Conservation (phyloP, 805 yeast species). For the Wickerhamomyces chambardii region DNA sequence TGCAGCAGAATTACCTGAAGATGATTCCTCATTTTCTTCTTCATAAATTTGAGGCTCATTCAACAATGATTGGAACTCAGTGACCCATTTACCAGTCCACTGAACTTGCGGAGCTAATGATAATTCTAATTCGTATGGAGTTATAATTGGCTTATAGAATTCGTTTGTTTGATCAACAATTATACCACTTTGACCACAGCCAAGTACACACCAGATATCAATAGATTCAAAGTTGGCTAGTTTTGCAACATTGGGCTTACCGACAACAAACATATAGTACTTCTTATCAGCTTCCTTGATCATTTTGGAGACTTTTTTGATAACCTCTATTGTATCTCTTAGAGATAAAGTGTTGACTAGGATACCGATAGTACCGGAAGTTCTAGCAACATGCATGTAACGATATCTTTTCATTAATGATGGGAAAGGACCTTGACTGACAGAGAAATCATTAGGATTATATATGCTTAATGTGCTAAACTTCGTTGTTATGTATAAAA, state of each 20-base stretch:
- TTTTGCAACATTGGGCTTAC: conserved; percentile 96
- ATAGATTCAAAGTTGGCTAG: conserved; percentile 92
- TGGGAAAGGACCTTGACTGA: conserved; percentile 57
- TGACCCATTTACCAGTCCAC: conserved; percentile 94
- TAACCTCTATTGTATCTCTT: conserved; percentile 57
- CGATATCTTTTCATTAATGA: conserved; percentile 78
- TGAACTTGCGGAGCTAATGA: conserved; percentile 68
- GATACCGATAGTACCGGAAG: conserved; percentile 89
- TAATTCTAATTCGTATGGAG: conserved; percentile 84
- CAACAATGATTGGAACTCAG: conserved; percentile 58
- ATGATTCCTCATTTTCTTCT: conserved; percentile 13
- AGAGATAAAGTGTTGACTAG: conserved; percentile 85
- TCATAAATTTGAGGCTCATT: conserved; percentile 24
- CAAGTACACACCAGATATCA: conserved; percentile 90
- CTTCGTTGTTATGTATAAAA: conserved; percentile 65
- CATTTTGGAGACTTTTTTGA: conserved; percentile 50
- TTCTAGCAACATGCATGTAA: conserved; percentile 79
- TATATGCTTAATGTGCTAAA: conserved; percentile 45
- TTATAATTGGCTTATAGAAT: conserved; percentile 83
- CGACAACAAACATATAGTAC: conserved; percentile 91
- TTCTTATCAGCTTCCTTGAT: conserved; percentile 78
- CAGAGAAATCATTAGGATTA: conserved; percentile 28
- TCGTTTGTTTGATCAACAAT: conserved; percentile 72
- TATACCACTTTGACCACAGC: conserved; percentile 92
- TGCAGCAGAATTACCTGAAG: background rate